Conservation (phyloP, 2,329 filamentous ascomycete species). For the Aspergillus ochraceoroseus region DNA sequence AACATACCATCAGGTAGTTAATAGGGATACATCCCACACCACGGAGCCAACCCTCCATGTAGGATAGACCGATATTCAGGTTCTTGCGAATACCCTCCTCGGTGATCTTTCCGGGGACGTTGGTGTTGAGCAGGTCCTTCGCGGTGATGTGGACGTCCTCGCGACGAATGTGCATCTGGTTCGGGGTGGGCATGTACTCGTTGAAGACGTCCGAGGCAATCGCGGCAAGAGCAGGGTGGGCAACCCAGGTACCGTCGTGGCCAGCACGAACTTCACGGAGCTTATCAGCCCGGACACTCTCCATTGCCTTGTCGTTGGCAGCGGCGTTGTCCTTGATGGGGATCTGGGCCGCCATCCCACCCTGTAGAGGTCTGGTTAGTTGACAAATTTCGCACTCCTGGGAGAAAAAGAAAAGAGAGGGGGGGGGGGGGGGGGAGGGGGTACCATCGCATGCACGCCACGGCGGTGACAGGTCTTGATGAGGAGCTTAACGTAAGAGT, state of each 20-base stretch:
- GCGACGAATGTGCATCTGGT: constrained; percentile 86
- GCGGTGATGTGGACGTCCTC: constrained; percentile 82
- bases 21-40: constrained; percentile 95
- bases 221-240: constrained; percentile 81
- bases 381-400: neutral
- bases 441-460: constrained; percentile 91
- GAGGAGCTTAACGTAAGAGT: constrained; percentile 91
- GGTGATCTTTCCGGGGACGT: constrained; percentile 85
- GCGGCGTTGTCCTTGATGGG: constrained; percentile 92
- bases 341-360: constrained; percentile 97
- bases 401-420: constrained; percentile 7
- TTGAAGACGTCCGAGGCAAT: constrained; percentile 95
- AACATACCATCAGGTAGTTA: constrained; percentile 79
- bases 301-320: constrained; percentile 93
- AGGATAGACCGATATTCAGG: constrained; percentile 89
- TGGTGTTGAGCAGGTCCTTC: constrained; percentile 96
- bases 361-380: constrained; percentile 28
- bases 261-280: constrained; percentile 90
- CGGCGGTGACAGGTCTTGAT: constrained; percentile 98
- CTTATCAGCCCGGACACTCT: constrained; percentile 88
- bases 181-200: constrained; percentile 96
- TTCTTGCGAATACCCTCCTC: constrained; percentile 97
- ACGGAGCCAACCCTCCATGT: constrained; percentile 98
- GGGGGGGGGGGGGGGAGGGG: no score
- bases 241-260: constrained; percentile 96